phyloP scores from a whole-genome alignment of 371 early-diverging fungal species.

The Nematocida minor region DNA sequence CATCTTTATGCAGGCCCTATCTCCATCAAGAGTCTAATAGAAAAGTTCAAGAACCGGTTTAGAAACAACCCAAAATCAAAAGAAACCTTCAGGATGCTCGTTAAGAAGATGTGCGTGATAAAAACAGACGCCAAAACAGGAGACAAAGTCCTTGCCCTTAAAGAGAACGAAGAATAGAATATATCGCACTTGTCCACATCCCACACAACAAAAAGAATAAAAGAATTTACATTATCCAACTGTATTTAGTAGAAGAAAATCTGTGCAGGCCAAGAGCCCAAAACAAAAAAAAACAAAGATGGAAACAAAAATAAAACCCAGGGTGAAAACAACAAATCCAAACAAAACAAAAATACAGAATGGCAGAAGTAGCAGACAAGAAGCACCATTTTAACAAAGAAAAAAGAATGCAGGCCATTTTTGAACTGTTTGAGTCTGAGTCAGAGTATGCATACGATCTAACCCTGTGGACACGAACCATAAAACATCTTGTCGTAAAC shows the following conservation, averaged over 20 bases:
- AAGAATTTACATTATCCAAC: too few species aligned
- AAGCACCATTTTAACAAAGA: too few species aligned
- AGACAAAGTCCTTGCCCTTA: slow-evolving; percentile 45
- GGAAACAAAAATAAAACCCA: background rate
- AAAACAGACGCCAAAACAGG: slow-evolving; percentile 27
- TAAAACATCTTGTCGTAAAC: slow-evolving; percentile 32
- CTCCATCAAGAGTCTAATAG: slow-evolving; percentile 23
- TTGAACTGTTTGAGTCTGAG: slow-evolving; percentile 40
- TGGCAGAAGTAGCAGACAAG: too few species aligned
- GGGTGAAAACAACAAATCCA: background rate
- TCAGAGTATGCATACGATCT: slow-evolving; percentile 29
- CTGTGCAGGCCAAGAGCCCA: too few species aligned
- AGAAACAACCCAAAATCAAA: slow-evolving; percentile 34
- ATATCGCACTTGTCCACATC: too few species aligned
- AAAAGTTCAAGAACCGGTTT: slow-evolving; percentile 40
- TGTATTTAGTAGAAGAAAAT: too few species aligned
- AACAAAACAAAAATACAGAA: background rate
- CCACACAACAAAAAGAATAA: too few species aligned
- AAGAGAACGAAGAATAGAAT: slow-evolving; percentile 22
- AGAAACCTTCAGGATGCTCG: slow-evolving; percentile 15
- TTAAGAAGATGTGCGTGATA: slow-evolving; percentile 44
- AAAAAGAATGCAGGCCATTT: slow-evolving; percentile 35
- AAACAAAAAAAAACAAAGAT: slow-evolving; percentile 43
- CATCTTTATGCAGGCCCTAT: slow-evolving; percentile 23
- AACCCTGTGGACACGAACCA: slow-evolving; percentile 30